phyloP scores from a whole-genome alignment of 2,329 filamentous ascomycete genomes.

The Microcyclospora tardicrescens region DNA sequence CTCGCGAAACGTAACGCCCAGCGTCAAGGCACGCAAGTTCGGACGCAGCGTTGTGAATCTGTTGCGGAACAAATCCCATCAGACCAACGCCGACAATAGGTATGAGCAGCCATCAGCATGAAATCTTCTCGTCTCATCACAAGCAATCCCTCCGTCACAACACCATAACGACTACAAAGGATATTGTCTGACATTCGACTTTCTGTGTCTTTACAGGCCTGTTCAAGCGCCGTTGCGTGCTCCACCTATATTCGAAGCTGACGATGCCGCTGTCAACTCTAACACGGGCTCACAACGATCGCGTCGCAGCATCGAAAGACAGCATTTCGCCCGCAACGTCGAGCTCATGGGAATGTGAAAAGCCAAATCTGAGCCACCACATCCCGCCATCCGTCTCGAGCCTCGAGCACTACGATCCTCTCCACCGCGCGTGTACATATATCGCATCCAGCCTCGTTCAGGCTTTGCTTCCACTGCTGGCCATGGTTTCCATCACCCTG shows the following conservation, averaged over 20 bases:
- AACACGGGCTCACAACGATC: slow-evolving; percentile 2
- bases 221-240: slow-evolving; percentile 1
- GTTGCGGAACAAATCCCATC: slow-evolving; percentile 18
- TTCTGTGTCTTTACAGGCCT: slow-evolving; percentile 1
- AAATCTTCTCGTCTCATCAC: not conserved
- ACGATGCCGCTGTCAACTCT: not conserved
- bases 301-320: slow-evolving; percentile 5
- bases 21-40: slow-evolving; percentile 22
- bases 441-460: too few relatives aligned
- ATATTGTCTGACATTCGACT: not conserved
- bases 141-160: not conserved
- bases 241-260: not conserved
- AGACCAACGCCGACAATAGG: slow-evolving; percentile 4
- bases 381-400: too few relatives aligned
- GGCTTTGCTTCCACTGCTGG: too few relatives aligned
- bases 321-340: slow-evolving; percentile 5
- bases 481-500: too few relatives aligned
- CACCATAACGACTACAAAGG: not conserved
- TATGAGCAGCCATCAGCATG: slow-evolving; percentile 2
- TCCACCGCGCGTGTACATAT: too few relatives aligned
- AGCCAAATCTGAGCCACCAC: too few relatives aligned
- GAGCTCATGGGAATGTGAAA: slow-evolving; percentile 3
- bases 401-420: too few relatives aligned
- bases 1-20: slow-evolving; percentile 16
- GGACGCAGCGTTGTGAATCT: slow-evolving; percentile 22